Conservation (phyloP, 208 protist species). For the Wallacemonas rigidus region DNA sequence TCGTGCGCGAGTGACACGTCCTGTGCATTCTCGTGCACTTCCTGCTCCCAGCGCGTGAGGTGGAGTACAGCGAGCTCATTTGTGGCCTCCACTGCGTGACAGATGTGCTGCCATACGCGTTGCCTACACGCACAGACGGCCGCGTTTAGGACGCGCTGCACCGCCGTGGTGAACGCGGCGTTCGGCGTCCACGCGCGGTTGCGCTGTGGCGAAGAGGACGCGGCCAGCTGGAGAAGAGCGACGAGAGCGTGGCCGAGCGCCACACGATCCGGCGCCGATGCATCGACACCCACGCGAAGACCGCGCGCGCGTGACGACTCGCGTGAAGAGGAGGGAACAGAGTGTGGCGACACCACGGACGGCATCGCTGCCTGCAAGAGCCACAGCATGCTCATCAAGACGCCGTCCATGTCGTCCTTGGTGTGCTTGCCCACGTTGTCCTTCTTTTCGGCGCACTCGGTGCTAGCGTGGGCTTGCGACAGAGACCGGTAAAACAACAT, state of each 20-base stretch:
- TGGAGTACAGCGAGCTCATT: conserved; percentile 38
- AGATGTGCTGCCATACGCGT: conserved; percentile 45
- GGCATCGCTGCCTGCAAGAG: neutral
- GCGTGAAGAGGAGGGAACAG: no score
- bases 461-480: no score
- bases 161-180: neutral
- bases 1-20: neutral
- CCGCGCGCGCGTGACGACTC: neutral
- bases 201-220: no score
- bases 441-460: no score
- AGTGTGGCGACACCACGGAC: neutral
- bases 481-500: no score
- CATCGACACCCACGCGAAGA: neutral
- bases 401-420: no score
- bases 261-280: neutral
- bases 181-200: no score
- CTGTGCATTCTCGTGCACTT: neutral
- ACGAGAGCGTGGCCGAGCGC: conserved; percentile 4
- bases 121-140: conserved; percentile 30
- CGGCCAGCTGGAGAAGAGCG: neutral
- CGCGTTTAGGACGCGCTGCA: conserved; percentile 27
- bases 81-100: conserved; percentile 55
- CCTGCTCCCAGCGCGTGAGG: conserved; percentile 27
- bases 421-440: no score
- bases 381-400: neutral